phyloP scores from a whole-genome alignment of 805 yeast species.

The Ogataea siamensis region DNA sequence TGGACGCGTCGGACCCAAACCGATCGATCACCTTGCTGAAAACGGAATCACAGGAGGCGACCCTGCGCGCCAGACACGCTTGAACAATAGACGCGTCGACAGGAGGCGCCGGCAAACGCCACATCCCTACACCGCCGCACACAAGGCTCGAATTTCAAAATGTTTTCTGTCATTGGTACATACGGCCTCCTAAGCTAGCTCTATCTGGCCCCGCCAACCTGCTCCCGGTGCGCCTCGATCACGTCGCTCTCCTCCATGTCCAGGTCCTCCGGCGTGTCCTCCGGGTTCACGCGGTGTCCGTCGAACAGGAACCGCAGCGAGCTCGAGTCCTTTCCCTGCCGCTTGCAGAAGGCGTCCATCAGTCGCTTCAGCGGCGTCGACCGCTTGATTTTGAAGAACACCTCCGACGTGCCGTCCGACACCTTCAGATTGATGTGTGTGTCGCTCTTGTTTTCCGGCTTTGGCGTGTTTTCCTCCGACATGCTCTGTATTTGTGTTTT shows the following conservation, averaged over 20 bases:
- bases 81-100: slow-evolving; percentile 12
- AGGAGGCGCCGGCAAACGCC: slow-evolving; percentile 4
- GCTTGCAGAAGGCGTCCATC: slow-evolving; percentile 97
- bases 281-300: slow-evolving; percentile 85
- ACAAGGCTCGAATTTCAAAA: no score
- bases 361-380: slow-evolving; percentile 89
- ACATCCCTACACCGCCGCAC: slow-evolving; percentile 8
- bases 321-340: slow-evolving; percentile 87
- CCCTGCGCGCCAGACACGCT: slow-evolving; percentile 10
- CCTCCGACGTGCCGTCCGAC: slow-evolving; percentile 90
- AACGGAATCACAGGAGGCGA: slow-evolving; percentile 9
- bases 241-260: slow-evolving; percentile 95
- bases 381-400: slow-evolving; percentile 91
- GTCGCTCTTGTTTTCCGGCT: slow-evolving; percentile 46
- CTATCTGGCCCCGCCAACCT: slow-evolving; percentile 58
- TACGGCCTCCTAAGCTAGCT: slow-evolving; percentile 3
- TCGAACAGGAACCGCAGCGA: slow-evolving; percentile 88
- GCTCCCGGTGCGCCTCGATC: slow-evolving; percentile 96
- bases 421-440: slow-evolving; percentile 88
- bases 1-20: slow-evolving; percentile 11
- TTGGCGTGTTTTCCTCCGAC: slow-evolving; percentile 33
- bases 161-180: slow-evolving; percentile 3
- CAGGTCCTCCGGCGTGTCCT: slow-evolving; percentile 87
- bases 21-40: slow-evolving; percentile 10
- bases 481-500: slow-evolving; percentile 16